Evolutionary conservation across 108 stramenopile species (phyloP), one percentile per base, ranked within the genome.

Genomic region (Discostella stelligeroides): DNA sequence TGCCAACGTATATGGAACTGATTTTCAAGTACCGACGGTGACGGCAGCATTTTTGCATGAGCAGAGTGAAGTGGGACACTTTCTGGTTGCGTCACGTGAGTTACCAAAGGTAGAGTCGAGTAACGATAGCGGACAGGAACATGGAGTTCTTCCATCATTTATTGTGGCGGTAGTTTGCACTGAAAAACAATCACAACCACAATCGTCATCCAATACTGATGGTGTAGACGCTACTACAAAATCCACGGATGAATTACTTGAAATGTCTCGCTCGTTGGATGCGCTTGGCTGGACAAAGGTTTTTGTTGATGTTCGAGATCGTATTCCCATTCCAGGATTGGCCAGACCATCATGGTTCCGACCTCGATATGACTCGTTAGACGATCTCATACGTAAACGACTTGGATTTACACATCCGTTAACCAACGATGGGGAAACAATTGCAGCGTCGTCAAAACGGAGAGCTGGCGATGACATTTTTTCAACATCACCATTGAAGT

Each of bases 1-100:
- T 80, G 91, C 91, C 71, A 95, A 95, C 80, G 88, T 88, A n/a
- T 95, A 86, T 49, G 76, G 84, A 21, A 95, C 94, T 5, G 94
- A 95, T 72, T 95, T 95, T 83, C 89, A 89, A 8, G 94, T 95
- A 12, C 94, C 94, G 1, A 80, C 82, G 10, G 57, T 66, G 21
- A 95, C 94, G 1, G 94, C 94, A 20, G 90, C 94, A 10, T 95
- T 95, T 73, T 73, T 95, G 66, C 68, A 76, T 27, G 83, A 80
- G 9, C 66, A 80, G 0, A 85, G 84, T 27, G 57, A 83, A 25
- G 90, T 89, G 9, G 83, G 77, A 49, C 79, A 89, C 61, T 72
- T 74, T 65, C 68, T 77, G 10, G 42, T 66, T 14, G 66, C 54
- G 18, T 39, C 41, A 51, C n/a, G 56, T 58, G 43, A 20, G 28